phyloP scores from a whole-genome alignment of 768 basidiomycete genomes.

The Suillus americanus region DNA sequence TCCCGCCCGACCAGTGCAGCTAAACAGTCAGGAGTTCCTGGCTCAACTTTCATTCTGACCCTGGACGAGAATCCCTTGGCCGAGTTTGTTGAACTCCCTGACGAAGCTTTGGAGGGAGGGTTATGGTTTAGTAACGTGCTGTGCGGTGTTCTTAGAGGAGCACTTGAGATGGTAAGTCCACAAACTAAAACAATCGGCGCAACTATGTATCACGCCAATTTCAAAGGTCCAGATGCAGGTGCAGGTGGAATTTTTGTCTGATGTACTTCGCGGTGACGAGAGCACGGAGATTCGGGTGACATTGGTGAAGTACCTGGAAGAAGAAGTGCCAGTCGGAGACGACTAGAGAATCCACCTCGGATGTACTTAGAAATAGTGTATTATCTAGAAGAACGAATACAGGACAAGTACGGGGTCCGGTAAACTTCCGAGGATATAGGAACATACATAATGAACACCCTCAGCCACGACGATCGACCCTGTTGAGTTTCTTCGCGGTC shows the following conservation, averaged over 20 bases:
- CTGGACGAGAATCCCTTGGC: slow-evolving; percentile 96
- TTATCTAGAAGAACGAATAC: background rate
- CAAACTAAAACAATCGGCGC: background rate
- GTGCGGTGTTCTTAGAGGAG: slow-evolving; percentile 90
- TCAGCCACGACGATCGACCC: slow-evolving; percentile 61
- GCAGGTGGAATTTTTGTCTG: slow-evolving; percentile 84
- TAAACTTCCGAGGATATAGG: slow-evolving; percentile 8
- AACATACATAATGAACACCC: slow-evolving; percentile 13
- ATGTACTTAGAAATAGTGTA: slow-evolving; percentile 4
- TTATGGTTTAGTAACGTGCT: slow-evolving; percentile 97
- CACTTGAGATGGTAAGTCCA: slow-evolving; percentile 88
- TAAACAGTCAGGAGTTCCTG: slow-evolving; percentile 42
- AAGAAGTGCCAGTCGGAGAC: slow-evolving; percentile 92
- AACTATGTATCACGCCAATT: slow-evolving; percentile 1
- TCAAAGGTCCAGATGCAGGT: slow-evolving; percentile 94
- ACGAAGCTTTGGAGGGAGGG: slow-evolving; percentile 89
- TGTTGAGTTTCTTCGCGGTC: slow-evolving; percentile 90
- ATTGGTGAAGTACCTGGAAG: slow-evolving; percentile 89
- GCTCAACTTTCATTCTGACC: slow-evolving; percentile 75
- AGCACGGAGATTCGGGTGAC: slow-evolving; percentile 91
- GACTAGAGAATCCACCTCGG: slow-evolving; percentile 50
- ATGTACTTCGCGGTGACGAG: slow-evolving; percentile 91
- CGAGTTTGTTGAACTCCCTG: slow-evolving; percentile 96
- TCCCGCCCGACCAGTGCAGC: slow-evolving; percentile 45
- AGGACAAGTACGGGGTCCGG: background rate